phyloP scores from a whole-genome alignment of 2,329 filamentous ascomycete species.

The Mycocentrospora acerina region DNA sequence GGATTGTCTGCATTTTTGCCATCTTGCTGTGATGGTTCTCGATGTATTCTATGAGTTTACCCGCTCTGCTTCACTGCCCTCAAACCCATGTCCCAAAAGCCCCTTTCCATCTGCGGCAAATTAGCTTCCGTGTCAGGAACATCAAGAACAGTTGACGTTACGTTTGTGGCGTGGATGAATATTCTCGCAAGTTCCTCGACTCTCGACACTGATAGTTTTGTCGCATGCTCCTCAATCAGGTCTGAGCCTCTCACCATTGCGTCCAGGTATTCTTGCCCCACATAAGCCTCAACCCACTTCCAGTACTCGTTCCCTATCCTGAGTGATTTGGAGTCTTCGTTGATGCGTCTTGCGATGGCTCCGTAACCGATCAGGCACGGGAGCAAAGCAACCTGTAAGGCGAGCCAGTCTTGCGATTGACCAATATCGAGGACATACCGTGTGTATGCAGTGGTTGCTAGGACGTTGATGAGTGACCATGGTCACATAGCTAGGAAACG shows the following conservation, averaged over 20 bases:
- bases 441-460: slow-evolving; percentile 79
- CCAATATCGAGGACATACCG: slow-evolving; percentile 85
- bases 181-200: slow-evolving; percentile 82
- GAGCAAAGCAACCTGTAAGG: slow-evolving; percentile 78
- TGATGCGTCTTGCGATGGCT: slow-evolving; percentile 71
- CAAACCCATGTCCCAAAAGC: slow-evolving; percentile 72
- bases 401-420: slow-evolving; percentile 83
- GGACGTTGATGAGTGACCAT: slow-evolving; percentile 3
- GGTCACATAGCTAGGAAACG: not conserved
- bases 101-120: slow-evolving; percentile 64
- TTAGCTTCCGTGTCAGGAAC: slow-evolving; percentile 10
- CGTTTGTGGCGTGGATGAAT: slow-evolving; percentile 84
- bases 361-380: slow-evolving; percentile 91
- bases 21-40: too few species aligned
- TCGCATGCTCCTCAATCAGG: slow-evolving; percentile 73
- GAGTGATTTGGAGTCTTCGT: slow-evolving; percentile 61
- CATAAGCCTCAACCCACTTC: slow-evolving; percentile 90
- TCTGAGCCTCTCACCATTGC: slow-evolving; percentile 71
- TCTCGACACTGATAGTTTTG: slow-evolving; percentile 69
- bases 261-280: slow-evolving; percentile 73
- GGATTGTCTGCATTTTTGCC: too few species aligned
- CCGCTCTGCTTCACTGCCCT: slow-evolving; percentile 2
- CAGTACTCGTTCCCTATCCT: slow-evolving; percentile 74
- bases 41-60: not conserved
- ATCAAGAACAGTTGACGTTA: slow-evolving; percentile 38